A percentile compares a stretch with the other conserved stretches of the same genome.
Evolutionary conservation across 176 grass and related monocot species (phyloP).

Genomic region (Pontederia paniculata): DNA sequence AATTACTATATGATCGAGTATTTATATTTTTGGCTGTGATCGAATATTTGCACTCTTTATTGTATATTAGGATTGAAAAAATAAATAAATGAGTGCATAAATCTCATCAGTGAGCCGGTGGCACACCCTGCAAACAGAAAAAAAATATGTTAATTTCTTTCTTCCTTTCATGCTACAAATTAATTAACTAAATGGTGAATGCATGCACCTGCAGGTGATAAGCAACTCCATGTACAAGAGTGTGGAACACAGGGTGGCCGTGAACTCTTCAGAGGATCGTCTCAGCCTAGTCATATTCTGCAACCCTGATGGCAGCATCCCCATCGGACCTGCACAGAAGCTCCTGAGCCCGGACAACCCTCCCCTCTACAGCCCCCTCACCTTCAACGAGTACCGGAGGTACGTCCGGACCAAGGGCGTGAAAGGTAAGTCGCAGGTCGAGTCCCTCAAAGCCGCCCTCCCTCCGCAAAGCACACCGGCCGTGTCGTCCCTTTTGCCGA

Average conservation of each 20-base stretch:
- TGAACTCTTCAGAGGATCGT: conserved; percentile 24
- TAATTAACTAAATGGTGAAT: neutral
- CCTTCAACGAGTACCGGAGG: conserved; percentile 40
- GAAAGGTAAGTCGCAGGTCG: conserved; percentile 30
- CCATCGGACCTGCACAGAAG: conserved; percentile 29
- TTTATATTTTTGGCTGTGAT: too few species aligned
- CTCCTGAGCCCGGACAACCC: conserved; percentile 18
- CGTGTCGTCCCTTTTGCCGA: too few species aligned
- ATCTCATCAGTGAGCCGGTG: too few species aligned
- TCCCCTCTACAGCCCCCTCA: conserved; percentile 23
- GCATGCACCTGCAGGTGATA: conserved; percentile 23
- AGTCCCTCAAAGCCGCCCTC: conserved; percentile 20
- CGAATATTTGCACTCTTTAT: too few species aligned
- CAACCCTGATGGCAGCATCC: conserved; percentile 43
- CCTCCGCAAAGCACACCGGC: too few species aligned
- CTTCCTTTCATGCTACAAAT: neutral
- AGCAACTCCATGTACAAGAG: conserved; percentile 55
- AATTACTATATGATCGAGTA: too few species aligned
- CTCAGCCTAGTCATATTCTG: conserved; percentile 57
- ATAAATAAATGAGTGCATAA: too few species aligned
- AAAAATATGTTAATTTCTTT: neutral
- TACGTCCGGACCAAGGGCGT: conserved; percentile 40
- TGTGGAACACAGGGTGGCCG: conserved; percentile 50
- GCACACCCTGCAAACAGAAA: too few species aligned
- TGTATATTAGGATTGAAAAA: too few species aligned